Conservation (phyloP, 2,329 filamentous ascomycete species). For the Botrytis fragariae region DNA sequence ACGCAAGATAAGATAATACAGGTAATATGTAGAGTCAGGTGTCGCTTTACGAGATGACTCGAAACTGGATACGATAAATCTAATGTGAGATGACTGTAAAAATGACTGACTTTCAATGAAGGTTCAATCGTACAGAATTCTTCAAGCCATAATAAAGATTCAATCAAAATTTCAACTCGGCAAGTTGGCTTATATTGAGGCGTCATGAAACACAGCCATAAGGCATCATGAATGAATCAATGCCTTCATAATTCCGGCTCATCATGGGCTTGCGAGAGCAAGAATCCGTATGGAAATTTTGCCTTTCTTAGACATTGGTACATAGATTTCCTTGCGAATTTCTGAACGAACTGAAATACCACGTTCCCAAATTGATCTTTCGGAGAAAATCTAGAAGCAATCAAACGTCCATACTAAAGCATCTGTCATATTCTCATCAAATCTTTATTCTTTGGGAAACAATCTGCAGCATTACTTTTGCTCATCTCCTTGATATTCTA, state of each 20-base stretch:
- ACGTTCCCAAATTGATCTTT: neutral
- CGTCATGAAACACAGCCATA: neutral
- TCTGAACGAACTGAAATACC: neutral
- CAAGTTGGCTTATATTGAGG: neutral
- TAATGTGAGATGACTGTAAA: neutral
- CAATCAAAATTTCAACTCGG: neutral
- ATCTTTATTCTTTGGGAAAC: neutral
- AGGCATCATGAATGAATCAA: neutral
- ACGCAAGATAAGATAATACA: neutral
- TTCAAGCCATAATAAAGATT: neutral
- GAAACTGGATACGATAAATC: neutral
- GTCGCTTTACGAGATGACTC: neutral
- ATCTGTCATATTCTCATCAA: neutral
- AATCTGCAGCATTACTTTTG: neutral
- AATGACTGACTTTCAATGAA: neutral
- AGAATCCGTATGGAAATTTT: neutral
- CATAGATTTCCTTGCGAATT: neutral
- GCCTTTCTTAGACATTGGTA: neutral
- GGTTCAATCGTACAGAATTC: neutral
- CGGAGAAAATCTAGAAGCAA: neutral
- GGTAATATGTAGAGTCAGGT: neutral
- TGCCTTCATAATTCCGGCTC: neutral
- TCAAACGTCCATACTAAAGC: neutral
- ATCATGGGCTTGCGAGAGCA: no score
- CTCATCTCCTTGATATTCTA: neutral